phyloP scores from a whole-genome alignment of 371 early-diverging fungal species.

The Rhizopus arrhizus region DNA sequence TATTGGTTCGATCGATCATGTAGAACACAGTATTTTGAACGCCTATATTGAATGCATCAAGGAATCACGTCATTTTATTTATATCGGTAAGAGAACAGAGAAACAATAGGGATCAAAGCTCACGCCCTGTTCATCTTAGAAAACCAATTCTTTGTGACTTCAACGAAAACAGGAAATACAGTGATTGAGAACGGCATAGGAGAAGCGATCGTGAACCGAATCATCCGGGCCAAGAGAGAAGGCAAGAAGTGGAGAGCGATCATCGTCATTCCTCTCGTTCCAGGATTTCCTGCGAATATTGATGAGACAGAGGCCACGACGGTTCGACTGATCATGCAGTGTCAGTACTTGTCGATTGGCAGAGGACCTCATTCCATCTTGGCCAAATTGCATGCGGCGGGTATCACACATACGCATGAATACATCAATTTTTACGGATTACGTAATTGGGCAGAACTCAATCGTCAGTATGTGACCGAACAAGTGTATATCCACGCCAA shows the following conservation, averaged over 20 bases:
- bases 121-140: constrained; percentile 12
- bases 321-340: constrained; percentile 72
- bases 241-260: constrained; percentile 74
- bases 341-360: constrained; percentile 75
- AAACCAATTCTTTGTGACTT: constrained; percentile 83
- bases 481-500: constrained; percentile 91
- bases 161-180: constrained; percentile 33
- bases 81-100: constrained; percentile 73
- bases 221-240: constrained; percentile 68
- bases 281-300: constrained; percentile 83
- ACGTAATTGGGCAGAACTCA: constrained; percentile 57
- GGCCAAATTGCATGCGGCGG: constrained; percentile 56
- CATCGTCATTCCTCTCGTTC: constrained; percentile 84
- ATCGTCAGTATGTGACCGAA: constrained; percentile 68
- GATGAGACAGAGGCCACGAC: constrained; percentile 72
- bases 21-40: constrained; percentile 72
- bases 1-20: constrained; percentile 52
- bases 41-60: constrained; percentile 77
- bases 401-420: constrained; percentile 58
- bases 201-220: constrained; percentile 72
- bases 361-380: constrained; percentile 73
- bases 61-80: constrained; percentile 78
- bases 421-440: constrained; percentile 72
- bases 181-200: constrained; percentile 75
- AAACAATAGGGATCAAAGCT: not conserved